Percentiles rank a stretch among this genome's conserved stretches.
Evolutionary conservation across 169 alveolate genomes (phyloP).

Genomic region (Ichthyophthirius multifiliis): DNA sequence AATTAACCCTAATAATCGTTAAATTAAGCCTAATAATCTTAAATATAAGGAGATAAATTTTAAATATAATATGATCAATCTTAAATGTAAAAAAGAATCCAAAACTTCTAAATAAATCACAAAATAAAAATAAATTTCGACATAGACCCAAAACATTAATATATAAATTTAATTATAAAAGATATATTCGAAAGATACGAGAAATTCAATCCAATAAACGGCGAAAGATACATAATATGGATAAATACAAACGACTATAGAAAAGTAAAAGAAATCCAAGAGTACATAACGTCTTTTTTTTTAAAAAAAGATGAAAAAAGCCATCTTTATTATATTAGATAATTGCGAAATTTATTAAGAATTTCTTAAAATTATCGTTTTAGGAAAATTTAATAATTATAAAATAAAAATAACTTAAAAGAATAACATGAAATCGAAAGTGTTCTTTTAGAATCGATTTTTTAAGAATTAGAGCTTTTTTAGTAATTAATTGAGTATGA

Average conservation of each 20-base stretch:
- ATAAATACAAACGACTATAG: background rate
- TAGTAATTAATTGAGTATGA: background rate
- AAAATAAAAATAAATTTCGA: background rate
- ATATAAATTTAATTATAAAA: background rate
- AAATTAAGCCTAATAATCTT: too few species aligned
- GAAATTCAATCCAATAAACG: background rate
- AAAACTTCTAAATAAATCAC: background rate
- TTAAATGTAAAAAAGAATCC: too few species aligned
- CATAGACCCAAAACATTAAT: background rate
- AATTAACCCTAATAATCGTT: too few species aligned
- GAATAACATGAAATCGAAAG: background rate
- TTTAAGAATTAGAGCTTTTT: background rate
- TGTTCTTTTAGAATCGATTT: background rate
- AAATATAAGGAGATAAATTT: too few species aligned
- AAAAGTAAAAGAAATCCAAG: background rate
- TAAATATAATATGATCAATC: too few species aligned
- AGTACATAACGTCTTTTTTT: background rate
- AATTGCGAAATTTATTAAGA: too few species aligned
- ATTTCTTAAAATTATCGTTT: too few species aligned
- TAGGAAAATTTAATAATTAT: too few species aligned
- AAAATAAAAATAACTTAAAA: background rate
- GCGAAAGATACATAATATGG: background rate
- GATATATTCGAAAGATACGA: background rate
- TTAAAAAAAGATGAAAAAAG: background rate
- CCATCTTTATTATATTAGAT: too few species aligned